Conservation (phyloP, 352 stramenopile species). For the Phytophthora palmivora region DNA sequence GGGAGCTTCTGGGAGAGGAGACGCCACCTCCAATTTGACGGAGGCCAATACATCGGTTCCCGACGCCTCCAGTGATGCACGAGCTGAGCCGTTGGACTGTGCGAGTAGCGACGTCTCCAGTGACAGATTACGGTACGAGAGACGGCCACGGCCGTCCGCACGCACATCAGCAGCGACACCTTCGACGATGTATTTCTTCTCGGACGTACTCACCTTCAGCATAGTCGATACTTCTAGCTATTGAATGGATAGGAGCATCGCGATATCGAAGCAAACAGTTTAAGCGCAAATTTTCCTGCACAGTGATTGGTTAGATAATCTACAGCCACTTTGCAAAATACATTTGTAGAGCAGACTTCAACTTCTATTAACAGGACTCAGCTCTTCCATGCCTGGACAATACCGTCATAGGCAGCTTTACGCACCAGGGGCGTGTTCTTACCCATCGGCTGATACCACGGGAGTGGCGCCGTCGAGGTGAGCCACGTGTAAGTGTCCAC, state of each 20-base stretch:
- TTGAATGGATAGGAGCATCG: slow-evolving; percentile 12
- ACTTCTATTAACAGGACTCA: background rate
- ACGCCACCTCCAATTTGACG: slow-evolving; percentile 78
- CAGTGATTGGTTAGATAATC: too few species aligned
- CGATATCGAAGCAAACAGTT: too few species aligned
- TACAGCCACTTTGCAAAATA: too few species aligned
- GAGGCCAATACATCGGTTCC: slow-evolving; percentile 81
- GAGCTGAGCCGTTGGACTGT: slow-evolving; percentile 82
- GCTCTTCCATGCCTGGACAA: slow-evolving; percentile 12
- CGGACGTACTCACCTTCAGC: slow-evolving; percentile 80
- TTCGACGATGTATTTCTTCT: slow-evolving; percentile 78
- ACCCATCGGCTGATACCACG: slow-evolving; percentile 25
- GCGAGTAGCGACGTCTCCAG: slow-evolving; percentile 77
- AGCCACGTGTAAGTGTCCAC: slow-evolving; percentile 31
- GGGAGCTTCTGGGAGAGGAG: slow-evolving; percentile 53
- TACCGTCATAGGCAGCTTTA: slow-evolving; percentile 31
- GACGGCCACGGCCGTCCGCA: slow-evolving; percentile 66
- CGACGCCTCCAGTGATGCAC: slow-evolving; percentile 66
- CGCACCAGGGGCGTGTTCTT: slow-evolving; percentile 20
- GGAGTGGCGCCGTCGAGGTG: slow-evolving; percentile 15
- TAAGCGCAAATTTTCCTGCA: background rate
- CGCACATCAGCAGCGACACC: slow-evolving; percentile 77
- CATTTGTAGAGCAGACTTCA: too few species aligned
- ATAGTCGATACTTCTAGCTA: slow-evolving; percentile 29
- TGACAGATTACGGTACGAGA: slow-evolving; percentile 66